A percentile compares a stretch with the other conserved stretches of the same genome.
phyloP scores from a whole-genome alignment of 2,329 filamentous ascomycete genomes.

The Pseudogymnoascus sp. region DNA sequence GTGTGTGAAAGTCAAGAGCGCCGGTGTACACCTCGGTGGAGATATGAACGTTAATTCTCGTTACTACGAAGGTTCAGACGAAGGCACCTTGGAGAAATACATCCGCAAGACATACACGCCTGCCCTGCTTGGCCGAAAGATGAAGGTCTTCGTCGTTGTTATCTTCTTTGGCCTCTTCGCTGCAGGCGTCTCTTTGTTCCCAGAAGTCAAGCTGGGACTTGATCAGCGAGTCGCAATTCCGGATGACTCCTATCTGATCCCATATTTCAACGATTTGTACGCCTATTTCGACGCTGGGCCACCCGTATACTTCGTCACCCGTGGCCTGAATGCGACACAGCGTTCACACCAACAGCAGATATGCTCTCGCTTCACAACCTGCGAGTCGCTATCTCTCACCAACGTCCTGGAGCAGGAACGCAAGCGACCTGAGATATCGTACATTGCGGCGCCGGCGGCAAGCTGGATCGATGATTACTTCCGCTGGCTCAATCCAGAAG shows the following conservation, averaged over 20 bases:
- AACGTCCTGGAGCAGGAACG: conserved; percentile 92
- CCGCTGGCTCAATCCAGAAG: conserved; percentile 85
- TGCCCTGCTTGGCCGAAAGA: conserved; percentile 68
- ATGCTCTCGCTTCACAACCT: conserved; percentile 86
- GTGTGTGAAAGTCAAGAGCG: conserved; percentile 73
- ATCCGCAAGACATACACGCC: conserved; percentile 89
- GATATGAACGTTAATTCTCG: conserved; percentile 48
- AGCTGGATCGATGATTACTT: conserved; percentile 98
- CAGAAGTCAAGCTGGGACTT: conserved; percentile 76
- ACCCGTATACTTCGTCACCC: conserved; percentile 92
- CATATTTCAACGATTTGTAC: conserved; percentile 94
- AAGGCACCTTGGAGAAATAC: conserved; percentile 76
- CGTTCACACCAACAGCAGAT: conserved; percentile 74
- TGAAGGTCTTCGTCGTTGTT: conserved; percentile 69
- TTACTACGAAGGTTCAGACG: conserved; percentile 51
- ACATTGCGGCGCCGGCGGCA: conserved; percentile 79
- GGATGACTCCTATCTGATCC: conserved; percentile 87
- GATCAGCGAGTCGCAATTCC: conserved; percentile 95
- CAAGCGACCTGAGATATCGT: conserved; percentile 81
- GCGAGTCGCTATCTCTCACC: conserved; percentile 73
- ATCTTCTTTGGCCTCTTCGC: conserved; percentile 85
- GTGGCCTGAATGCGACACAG: conserved; percentile 70
- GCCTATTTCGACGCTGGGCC: conserved; percentile 86
- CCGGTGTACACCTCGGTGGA: conserved; percentile 58
- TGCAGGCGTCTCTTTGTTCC: conserved; percentile 76